Evolutionary conservation across 2,329 filamentous ascomycete genomes (phyloP), one percentile per base, ranked within the genome.

Genomic region (Fusarium chaquense): DNA sequence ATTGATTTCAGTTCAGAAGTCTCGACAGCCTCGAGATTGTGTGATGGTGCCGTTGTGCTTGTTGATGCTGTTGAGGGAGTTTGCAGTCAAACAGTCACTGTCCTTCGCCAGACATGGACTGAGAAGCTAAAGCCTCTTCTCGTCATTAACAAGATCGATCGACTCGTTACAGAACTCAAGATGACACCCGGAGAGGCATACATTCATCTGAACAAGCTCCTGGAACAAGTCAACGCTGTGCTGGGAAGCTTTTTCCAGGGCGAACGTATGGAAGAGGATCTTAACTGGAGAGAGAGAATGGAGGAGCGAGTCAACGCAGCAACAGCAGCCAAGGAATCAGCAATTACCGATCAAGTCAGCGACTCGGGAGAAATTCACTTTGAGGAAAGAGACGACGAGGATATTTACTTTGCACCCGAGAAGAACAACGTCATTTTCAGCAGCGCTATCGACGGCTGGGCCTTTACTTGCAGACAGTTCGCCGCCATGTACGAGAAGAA

Each of bases 1-100:
- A 98, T 99, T 70, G 96, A 99, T 81, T 99, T 99, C 79, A 98
- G 94, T 82, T 97, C 94, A 71, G 96, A 99, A 78, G 96, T 99
- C 1, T 98, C 94, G 1, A 98, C 95, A 2, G 96, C 96, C 3
- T 98, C 95, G 12, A 87, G 96, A 57, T 84, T 99, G 20, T 98
- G 96, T 74, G 96, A 99, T 78, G 96, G 96, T 38, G 96, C 96
- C 9, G 89, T 98, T 12, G 93, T 99, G 13, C 84, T 99, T 32
- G 94, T 99, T 22, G 96, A 99, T 80, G 96, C 95, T 6, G 96
- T 99, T 0, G 96, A 99, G 79, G 96, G 96, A 52, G 96, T 99
- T 5, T 99, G 96, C 84, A 98, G 94, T 81, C 96, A 99, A 82
- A 99, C 96, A 0, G 96, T 99, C 38, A 99, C 96, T 1, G 96